Conservation (phyloP, 2,329 filamentous ascomycete species). For the Taxawa tesnikishii region DNA sequence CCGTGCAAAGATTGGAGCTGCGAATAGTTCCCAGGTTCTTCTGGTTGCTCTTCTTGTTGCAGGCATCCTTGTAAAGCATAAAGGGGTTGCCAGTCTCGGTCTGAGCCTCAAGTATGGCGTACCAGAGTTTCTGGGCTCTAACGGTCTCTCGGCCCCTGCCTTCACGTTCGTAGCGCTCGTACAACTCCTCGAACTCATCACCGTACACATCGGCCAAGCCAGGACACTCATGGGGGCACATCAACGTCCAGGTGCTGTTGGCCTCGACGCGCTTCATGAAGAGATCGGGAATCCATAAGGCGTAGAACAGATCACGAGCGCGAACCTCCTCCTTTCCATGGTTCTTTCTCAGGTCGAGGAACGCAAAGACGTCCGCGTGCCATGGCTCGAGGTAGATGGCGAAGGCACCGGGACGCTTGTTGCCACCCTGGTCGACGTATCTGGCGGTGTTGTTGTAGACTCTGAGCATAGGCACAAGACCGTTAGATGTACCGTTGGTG, state of each 20-base stretch:
- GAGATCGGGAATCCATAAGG: constrained; percentile 94
- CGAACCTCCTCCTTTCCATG: constrained; percentile 98
- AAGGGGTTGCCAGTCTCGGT: constrained; percentile 98
- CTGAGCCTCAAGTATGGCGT: constrained; percentile 93
- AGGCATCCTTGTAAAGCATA: constrained; percentile 98
- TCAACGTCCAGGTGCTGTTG: constrained; percentile 93
- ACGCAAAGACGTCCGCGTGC: constrained; percentile 96
- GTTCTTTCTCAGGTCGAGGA: constrained; percentile 96
- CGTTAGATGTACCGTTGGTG: constrained; percentile 96
- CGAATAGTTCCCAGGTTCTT: constrained; percentile 98
- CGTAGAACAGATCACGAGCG: constrained; percentile 93
- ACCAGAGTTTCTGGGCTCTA: constrained; percentile 99
- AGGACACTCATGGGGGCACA: constrained; percentile 95
- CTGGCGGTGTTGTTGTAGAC: constrained; percentile 99
- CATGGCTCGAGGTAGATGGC: constrained; percentile 98
- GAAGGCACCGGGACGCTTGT: constrained; percentile 97
- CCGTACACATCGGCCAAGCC: constrained; percentile 94
- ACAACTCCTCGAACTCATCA: constrained; percentile 91
- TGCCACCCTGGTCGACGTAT: constrained; percentile 97
- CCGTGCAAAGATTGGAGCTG: constrained; percentile 97
- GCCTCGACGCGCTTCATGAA: constrained; percentile 99
- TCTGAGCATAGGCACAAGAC: constrained; percentile 92
- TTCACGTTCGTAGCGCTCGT: constrained; percentile 78
- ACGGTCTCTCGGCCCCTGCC: constrained; percentile 81
- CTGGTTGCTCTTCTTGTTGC: constrained; percentile 99